Conservation (phyloP, 495 filamentous ascomycete genomes). For the Cladorrhinum samala region DNA sequence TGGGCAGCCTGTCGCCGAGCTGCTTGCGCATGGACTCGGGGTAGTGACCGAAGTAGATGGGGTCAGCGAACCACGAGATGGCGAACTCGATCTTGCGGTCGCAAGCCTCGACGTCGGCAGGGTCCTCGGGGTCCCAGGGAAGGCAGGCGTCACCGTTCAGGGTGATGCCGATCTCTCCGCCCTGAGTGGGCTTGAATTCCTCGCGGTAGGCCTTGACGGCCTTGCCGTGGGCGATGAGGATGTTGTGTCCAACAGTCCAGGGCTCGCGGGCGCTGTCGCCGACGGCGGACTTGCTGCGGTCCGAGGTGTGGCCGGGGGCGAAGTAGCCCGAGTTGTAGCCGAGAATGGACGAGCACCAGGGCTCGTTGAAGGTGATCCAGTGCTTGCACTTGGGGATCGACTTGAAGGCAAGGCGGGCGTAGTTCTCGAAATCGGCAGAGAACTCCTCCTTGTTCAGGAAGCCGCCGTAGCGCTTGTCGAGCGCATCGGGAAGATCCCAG, state of each 20-base stretch:
- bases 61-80: conserved; percentile 67
- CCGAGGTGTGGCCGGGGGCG: conserved; percentile 54
- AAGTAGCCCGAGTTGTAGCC: conserved; percentile 56
- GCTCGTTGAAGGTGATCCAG: conserved; percentile 66
- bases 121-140: conserved; percentile 52
- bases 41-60: conserved; percentile 70
- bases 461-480: conserved; percentile 58
- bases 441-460: conserved; percentile 55
- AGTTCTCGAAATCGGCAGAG: conserved; percentile 54
- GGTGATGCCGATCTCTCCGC: conserved; percentile 57
- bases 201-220: conserved; percentile 63
- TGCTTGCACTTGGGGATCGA: conserved; percentile 53
- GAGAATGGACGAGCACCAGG: conserved; percentile 54
- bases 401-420: conserved; percentile 52
- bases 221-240: conserved; percentile 52
- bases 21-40: conserved; percentile 70
- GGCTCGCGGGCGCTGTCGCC: conserved; percentile 54
- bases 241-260: conserved; percentile 57
- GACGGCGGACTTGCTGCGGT: conserved; percentile 47
- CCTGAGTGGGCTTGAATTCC: conserved; percentile 56
- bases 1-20: conserved; percentile 62
- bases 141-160: conserved; percentile 56
- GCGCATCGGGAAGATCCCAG: conserved; percentile 55
- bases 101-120: conserved; percentile 52
- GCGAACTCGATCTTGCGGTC: conserved; percentile 60